These are phyloP conservation scores for Monosporascus sp. DNA, from an alignment of 2,329 filamentous ascomycete genomes.

Conservation along the genomic window DNA sequence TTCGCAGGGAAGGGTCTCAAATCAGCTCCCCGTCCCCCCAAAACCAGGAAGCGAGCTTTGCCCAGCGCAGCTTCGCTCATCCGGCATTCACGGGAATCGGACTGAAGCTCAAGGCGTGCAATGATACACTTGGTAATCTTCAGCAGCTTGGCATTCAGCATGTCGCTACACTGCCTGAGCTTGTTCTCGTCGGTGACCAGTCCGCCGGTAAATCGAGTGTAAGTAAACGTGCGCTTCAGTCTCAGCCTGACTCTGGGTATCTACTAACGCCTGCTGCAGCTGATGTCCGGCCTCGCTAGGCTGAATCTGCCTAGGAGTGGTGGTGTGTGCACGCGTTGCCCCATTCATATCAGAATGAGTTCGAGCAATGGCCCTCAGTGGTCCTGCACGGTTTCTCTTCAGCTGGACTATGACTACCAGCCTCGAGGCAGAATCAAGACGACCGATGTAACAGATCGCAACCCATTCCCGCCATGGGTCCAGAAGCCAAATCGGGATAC, in stretches of 20 bases:
- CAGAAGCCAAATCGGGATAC: slow-evolving; percentile 39
- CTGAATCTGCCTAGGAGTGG: slow-evolving; percentile 53
- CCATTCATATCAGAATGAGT: slow-evolving; percentile 71
- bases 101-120: slow-evolving; percentile 57
- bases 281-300: slow-evolving; percentile 43
- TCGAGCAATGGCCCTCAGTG: slow-evolving; percentile 51
- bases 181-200: slow-evolving; percentile 82
- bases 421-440: slow-evolving; percentile 37
- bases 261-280: background rate
- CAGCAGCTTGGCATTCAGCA: slow-evolving; percentile 69
- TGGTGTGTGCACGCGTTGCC: slow-evolving; percentile 66
- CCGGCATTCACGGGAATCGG: slow-evolving; percentile 50
- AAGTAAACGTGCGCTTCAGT: slow-evolving; percentile 21
- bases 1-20: slow-evolving; percentile 3
- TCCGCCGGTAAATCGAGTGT: slow-evolving; percentile 71
- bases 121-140: slow-evolving; percentile 62
- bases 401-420: slow-evolving; percentile 57
- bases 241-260: background rate
- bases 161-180: slow-evolving; percentile 66
- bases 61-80: slow-evolving; percentile 28
- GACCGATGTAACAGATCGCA: slow-evolving; percentile 41
- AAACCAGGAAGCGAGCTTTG: slow-evolving; percentile 21
- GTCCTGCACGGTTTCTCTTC: slow-evolving; percentile 63
- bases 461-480: slow-evolving; percentile 63
- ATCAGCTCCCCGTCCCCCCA: slow-evolving; percentile 17